Evolutionary conservation across 169 alveolate genomes (phyloP), one percentile per base, ranked within the genome.

Genomic region (Neospora caninum): DNA sequence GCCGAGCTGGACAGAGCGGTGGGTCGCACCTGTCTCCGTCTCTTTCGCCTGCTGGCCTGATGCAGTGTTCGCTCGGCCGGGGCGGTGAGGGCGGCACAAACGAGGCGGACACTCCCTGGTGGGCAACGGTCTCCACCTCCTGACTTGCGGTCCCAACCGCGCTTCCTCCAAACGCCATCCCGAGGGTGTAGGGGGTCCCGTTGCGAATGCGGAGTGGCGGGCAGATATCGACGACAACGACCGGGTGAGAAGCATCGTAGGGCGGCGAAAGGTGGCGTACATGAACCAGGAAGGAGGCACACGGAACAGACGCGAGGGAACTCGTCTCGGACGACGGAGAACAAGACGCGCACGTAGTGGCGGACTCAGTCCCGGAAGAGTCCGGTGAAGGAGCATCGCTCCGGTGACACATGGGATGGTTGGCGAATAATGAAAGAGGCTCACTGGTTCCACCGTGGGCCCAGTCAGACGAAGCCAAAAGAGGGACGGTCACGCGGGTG

Each of bases 141-240:
- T 64, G 73, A 27, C 34, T 64, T 22, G 34, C 7, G 34, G 73
- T 64, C 73, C 4, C 4, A 4, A 29, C 73, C 25, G 31, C 73
- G 20, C 73, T 16, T 7, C 86, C 45, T 2, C 45, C 86, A 4
- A 78, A 29, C 4, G 86, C 39, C 27, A 78, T n/a, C 7, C 43
- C 39, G 13, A 78, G 86, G 43, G 39, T 38, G 86, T 78, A 78
- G n/a, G 86, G 86, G 43, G 86, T 78, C 49, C 86, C 86, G 86
- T 78, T 78, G 49, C 86, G 39, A 10, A 78, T 0, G 31, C 86
- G 86, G 29, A 78, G 45, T 0, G 86, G 86, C 49, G 86, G 86
- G 45, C 86, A 78, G 45, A 78, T 78, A 22, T 78, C 86, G 13
- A 78, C 86, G 1, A 78, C 86, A 38, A 78, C 86, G 10, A n/a